Percentiles rank a stretch among this genome's conserved stretches.
phyloP scores from a whole-genome alignment of 2,329 filamentous ascomycete species.

The Pseudogymnoascus sp. region DNA sequence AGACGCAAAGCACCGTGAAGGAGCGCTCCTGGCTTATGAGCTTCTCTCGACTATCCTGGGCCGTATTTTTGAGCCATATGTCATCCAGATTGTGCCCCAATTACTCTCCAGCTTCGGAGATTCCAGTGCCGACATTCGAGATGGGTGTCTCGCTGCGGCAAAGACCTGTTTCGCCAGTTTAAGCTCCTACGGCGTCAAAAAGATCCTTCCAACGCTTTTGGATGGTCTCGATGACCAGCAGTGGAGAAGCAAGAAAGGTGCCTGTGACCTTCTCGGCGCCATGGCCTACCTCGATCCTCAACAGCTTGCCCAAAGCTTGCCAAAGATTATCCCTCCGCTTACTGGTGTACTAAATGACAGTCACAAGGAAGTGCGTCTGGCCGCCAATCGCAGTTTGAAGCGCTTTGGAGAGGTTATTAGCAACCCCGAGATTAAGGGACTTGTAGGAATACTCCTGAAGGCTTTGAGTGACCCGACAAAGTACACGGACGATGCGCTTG shows the following conservation, averaged over 20 bases:
- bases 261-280: constrained; percentile 89
- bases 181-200: constrained; percentile 92
- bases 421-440: constrained; percentile 91
- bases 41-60: constrained; percentile 80
- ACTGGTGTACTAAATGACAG: constrained; percentile 94
- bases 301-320: constrained; percentile 83
- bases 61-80: constrained; percentile 88
- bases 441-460: constrained; percentile 88
- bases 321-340: constrained; percentile 92
- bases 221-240: constrained; percentile 90
- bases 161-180: constrained; percentile 91
- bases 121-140: constrained; percentile 77
- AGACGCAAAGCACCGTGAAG: constrained; percentile 79
- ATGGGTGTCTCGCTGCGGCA: constrained; percentile 84
- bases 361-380: constrained; percentile 90
- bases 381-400: constrained; percentile 92
- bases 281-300: constrained; percentile 98
- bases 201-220: constrained; percentile 84
- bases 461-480: constrained; percentile 96
- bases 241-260: constrained; percentile 97
- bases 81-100: constrained; percentile 90
- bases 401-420: constrained; percentile 97
- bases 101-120: constrained; percentile 86
- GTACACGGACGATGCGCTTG: constrained; percentile 89
- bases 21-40: constrained; percentile 83